These are phyloP conservation scores for Corchorus olitorius DNA, from an alignment of 345 rosid genomes.

Conservation along the genomic window DNA sequence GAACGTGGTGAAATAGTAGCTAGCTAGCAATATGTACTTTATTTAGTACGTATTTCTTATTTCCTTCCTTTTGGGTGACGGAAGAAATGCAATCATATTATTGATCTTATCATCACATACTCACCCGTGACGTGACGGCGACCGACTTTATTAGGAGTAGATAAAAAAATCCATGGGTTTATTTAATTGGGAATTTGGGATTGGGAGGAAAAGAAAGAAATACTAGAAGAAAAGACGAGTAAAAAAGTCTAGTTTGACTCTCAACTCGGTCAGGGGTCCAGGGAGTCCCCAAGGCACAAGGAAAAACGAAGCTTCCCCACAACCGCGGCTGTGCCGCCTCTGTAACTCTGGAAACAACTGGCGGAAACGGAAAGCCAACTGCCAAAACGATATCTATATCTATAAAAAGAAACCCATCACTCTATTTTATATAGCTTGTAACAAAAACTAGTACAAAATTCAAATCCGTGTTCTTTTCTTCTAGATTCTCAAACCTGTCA, in stretches of 20 bases:
- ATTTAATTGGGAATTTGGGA: not conserved
- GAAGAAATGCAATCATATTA: not conserved
- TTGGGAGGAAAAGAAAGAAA: not conserved
- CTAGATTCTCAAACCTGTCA: not conserved
- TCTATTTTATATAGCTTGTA: not conserved
- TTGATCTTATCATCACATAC: not conserved
- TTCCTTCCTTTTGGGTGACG: not conserved
- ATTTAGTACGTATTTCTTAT: no score
- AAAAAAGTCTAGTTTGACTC: not conserved
- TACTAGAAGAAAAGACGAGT: not conserved
- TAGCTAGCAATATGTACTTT: no score
- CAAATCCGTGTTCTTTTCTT: not conserved
- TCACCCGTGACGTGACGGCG: not conserved
- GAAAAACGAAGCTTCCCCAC: not conserved
- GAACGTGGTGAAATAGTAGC: no score
- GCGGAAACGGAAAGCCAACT: not conserved
- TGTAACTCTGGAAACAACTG: not conserved
- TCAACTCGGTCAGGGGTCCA: not conserved
- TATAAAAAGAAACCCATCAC: not conserved
- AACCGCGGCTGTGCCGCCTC: not conserved
- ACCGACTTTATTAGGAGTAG: not conserved
- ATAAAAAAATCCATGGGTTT: not conserved
- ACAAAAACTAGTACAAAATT: not conserved
- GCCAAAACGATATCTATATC: not conserved
- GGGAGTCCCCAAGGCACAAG: not conserved